phyloP scores from a whole-genome alignment of 768 basidiomycete species.

The Amanita exitialis region DNA sequence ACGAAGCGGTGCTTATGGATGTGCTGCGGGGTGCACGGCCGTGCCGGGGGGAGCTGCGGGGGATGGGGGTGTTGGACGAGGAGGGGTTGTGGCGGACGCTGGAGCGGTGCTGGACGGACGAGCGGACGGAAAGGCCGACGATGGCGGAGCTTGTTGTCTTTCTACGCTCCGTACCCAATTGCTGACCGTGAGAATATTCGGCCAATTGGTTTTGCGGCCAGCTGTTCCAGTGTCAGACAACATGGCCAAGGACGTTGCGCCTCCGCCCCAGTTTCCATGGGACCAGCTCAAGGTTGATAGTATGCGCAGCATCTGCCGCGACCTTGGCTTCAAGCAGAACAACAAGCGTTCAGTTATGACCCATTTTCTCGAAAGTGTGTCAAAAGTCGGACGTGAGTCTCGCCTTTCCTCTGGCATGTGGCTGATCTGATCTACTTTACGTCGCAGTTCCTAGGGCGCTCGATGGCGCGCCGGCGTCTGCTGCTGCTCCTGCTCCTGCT shows the following conservation, averaged over 20 bases:
- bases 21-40: conserved; percentile 43
- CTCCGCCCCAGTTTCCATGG: conserved; percentile 1
- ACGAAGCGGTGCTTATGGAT: conserved; percentile 45
- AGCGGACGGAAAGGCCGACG: conserved; percentile 26
- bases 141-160: conserved; percentile 29
- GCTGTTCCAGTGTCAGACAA: too few species aligned
- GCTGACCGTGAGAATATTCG: neutral
- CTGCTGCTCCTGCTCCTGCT: neutral
- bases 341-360: neutral
- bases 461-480: neutral
- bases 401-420: too few species aligned
- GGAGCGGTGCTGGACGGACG: conserved; percentile 34
- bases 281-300: conserved; percentile 1
- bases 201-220: conserved; percentile 6
- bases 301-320: conserved; percentile 5
- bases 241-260: neutral
- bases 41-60: conserved; percentile 20
- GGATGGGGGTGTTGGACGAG: conserved; percentile 20
- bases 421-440: too few species aligned
- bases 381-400: conserved; percentile 3
- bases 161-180: conserved; percentile 7
- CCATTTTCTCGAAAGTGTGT: neutral
- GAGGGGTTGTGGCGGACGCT: conserved; percentile 33
- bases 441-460: conserved; percentile 2
- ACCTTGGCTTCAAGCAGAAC: conserved; percentile 2